Evolutionary conservation across 306 rosid species (phyloP).

Genomic region (Herpetospermum pedunculosum): DNA sequence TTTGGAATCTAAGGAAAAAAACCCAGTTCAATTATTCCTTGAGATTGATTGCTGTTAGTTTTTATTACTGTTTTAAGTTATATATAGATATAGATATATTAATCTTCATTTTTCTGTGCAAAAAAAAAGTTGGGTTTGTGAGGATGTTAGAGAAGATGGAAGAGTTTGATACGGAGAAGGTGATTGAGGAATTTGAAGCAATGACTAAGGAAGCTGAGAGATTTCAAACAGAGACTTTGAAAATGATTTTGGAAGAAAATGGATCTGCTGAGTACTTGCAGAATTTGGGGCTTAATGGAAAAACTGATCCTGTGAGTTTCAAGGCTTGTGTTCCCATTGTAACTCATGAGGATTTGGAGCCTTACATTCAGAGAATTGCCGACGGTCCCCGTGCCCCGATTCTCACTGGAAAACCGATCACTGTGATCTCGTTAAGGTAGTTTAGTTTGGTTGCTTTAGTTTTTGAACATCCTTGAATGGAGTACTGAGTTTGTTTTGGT

Average conservation of each 20-base stretch:
- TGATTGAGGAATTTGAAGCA: slow-evolving; percentile 60
- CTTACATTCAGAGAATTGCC: slow-evolving; percentile 56
- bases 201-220: slow-evolving; percentile 57
- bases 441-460: neutral
- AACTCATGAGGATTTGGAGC: slow-evolving; percentile 58
- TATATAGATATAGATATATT: no score
- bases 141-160: slow-evolving; percentile 24
- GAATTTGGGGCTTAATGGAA: slow-evolving; percentile 50
- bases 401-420: slow-evolving; percentile 75
- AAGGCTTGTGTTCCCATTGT: slow-evolving; percentile 66
- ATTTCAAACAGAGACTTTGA: slow-evolving; percentile 55
- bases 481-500: neutral
- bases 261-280: slow-evolving; percentile 60
- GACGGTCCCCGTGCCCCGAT: slow-evolving; percentile 54
- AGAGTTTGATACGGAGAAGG: slow-evolving; percentile 41
- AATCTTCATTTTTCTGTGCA: neutral
- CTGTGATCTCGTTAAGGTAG: slow-evolving; percentile 64
- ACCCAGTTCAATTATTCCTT: neutral
- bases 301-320: slow-evolving; percentile 65
- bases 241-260: slow-evolving; percentile 59
- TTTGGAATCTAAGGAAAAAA: neutral
- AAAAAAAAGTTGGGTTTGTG: neutral
- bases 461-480: neutral
- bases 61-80: neutral
- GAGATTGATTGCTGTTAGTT: neutral